Evolutionary conservation across 495 filamentous ascomycete species (phyloP).

Genomic region (Gamarada debralockiae): DNA sequence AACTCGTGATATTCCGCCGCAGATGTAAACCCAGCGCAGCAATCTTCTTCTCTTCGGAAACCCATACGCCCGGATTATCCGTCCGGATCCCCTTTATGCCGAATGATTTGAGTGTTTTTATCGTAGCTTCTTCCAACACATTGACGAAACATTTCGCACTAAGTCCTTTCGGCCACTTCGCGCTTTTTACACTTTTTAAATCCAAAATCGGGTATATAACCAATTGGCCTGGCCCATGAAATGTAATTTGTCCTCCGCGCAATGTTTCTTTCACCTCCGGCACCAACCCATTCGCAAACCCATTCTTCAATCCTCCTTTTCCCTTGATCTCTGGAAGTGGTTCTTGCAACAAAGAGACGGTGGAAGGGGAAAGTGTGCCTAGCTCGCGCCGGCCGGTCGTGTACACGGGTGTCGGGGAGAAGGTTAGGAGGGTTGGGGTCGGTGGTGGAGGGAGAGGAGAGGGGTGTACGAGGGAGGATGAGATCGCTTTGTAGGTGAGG

Average conservation of each 20-base stretch:
- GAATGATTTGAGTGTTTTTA: slow-evolving; percentile 52
- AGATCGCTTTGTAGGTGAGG: slow-evolving; percentile 42
- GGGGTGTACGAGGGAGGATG: slow-evolving; percentile 9
- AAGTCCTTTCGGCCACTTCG: slow-evolving; percentile 23
- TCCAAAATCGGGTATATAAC: slow-evolving; percentile 88
- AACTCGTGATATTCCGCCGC: slow-evolving; percentile 75
- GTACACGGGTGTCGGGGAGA: slow-evolving; percentile 80
- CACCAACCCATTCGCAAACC: slow-evolving; percentile 21
- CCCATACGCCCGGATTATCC: slow-evolving; percentile 86
- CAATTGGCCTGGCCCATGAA: slow-evolving; percentile 91
- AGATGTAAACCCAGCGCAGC: slow-evolving; percentile 88
- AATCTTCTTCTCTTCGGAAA: slow-evolving; percentile 63
- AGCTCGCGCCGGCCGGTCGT: slow-evolving; percentile 86
- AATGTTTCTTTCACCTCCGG: slow-evolving; percentile 67
- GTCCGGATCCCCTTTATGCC: slow-evolving; percentile 59
- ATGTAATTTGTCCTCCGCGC: slow-evolving; percentile 88
- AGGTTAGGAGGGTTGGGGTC: slow-evolving; percentile 71
- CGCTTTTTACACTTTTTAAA: slow-evolving; percentile 16
- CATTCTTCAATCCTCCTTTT: slow-evolving; percentile 27
- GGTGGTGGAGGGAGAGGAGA: slow-evolving; percentile 36
- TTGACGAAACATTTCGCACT: slow-evolving; percentile 64
- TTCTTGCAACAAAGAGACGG: slow-evolving; percentile 24
- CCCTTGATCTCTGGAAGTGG: slow-evolving; percentile 18
- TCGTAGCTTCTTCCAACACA: slow-evolving; percentile 71
- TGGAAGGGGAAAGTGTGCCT: slow-evolving; percentile 45